phyloP scores from a whole-genome alignment of 768 basidiomycete species.

The Mycena amicta region DNA sequence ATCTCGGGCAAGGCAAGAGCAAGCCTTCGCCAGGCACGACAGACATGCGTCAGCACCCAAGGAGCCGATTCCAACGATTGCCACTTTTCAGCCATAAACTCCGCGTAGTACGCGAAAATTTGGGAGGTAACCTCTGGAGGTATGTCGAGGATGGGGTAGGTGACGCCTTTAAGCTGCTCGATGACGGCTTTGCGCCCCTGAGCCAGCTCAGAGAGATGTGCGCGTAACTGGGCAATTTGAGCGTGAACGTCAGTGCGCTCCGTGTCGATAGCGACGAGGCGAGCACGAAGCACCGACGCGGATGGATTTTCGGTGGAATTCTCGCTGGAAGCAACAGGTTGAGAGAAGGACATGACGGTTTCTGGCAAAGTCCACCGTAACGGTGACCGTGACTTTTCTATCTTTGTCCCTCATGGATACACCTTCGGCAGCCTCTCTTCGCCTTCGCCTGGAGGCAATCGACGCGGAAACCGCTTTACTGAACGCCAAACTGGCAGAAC shows the following conservation, averaged over 20 bases:
- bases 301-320: too few relatives aligned
- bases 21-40: conserved; percentile 2
- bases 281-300: background rate
- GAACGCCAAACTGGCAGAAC: background rate
- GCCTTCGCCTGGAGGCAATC: background rate
- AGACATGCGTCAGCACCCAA: conserved; percentile 9
- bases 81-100: background rate
- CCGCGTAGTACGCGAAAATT: background rate
- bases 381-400: background rate
- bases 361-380: background rate
- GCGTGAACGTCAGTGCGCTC: background rate
- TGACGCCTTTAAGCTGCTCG: background rate
- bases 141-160: background rate
- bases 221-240: background rate
- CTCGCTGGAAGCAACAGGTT: background rate
- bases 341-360: background rate
- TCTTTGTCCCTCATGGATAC: background rate
- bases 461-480: background rate
- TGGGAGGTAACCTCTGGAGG: background rate
- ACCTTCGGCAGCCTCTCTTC: background rate
- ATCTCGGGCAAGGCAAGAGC: conserved; percentile 2
- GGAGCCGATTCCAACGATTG: background rate
- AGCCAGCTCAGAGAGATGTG: background rate
- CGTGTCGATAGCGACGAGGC: background rate
- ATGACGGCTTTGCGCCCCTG: background rate